A percentile compares a stretch with the other conserved stretches of the same genome.
phyloP scores from a whole-genome alignment of 2,329 filamentous ascomycete genomes.

The Microsporum audouinii region DNA sequence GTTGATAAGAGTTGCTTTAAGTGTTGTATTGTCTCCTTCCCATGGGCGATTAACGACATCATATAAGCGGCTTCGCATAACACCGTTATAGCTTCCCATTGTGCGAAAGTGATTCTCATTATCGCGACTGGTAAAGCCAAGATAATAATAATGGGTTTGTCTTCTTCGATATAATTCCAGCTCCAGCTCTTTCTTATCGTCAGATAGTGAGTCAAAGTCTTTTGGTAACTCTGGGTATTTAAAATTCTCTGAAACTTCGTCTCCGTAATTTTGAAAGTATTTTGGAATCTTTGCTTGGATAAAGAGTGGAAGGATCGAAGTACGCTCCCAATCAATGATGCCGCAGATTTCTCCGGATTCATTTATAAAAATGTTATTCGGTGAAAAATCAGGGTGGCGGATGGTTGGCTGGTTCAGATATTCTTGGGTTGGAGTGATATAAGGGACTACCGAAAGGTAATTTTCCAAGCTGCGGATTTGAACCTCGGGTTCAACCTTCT shows the following conservation, averaged over 20 bases:
- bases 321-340: constrained; percentile 36
- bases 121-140: constrained; percentile 13
- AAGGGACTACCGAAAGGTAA: constrained; percentile 12
- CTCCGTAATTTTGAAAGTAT: constrained; percentile 30
- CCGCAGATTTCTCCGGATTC: constrained; percentile 24
- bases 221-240: constrained; percentile 11
- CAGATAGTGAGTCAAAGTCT: constrained; percentile 11
- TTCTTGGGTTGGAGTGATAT: constrained; percentile 8
- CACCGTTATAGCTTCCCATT: constrained; percentile 11
- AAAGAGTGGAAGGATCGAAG: constrained; percentile 27
- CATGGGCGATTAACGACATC: constrained; percentile 16
- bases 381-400: constrained; percentile 21
- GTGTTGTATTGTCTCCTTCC: constrained; percentile 18
- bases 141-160: constrained; percentile 18
- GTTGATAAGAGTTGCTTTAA: constrained; percentile 19
- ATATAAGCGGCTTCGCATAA: constrained; percentile 15
- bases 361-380: constrained; percentile 23
- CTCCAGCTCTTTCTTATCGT: constrained; percentile 4
- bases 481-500: constrained; percentile 11
- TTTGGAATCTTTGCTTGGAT: constrained; percentile 30
- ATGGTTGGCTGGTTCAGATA: constrained; percentile 14
- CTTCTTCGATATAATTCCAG: constrained; percentile 12
- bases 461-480: constrained; percentile 14
- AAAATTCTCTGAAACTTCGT: constrained; percentile 16
- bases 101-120: constrained; percentile 16